Base-by-base conservation (phyloP, 768 basidiomycete species). In the Naganishia friedmannii region DNA sequence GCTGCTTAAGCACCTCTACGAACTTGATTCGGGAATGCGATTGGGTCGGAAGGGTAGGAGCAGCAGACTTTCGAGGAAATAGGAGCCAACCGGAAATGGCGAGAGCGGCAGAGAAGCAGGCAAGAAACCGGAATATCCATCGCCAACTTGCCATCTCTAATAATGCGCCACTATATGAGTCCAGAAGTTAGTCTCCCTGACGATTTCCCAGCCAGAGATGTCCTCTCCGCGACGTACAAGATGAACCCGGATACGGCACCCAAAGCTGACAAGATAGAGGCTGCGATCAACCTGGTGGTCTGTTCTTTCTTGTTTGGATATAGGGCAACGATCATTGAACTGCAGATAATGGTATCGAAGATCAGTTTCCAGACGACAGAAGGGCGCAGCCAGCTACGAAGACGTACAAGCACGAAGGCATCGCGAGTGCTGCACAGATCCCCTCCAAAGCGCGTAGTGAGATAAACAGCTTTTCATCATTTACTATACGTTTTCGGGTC, bases 71-170 rank as follows among this genome's bases (percentile, higher is more conserved):
- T 12, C 73, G 72, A 26, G 74, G 74, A 13, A 79, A 73, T 51
- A 79, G 60, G 70, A 75, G 77, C 76, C 76, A 80, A 0, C 77
- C 76, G 51, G 74, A 54, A 19, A 75, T 70, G 37, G 74, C 63
- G 69, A 75, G 75, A 23, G 76, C 77, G 17, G 72, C 73, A 37
- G 72, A 46, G 57, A 74, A 70, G 67, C 77, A 73, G 1, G 72
- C 73, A 72, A 78, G 77, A 73, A 79, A 80, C 42, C 79, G 65
- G 74, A 80, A 80, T 58, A 76, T 78, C 79, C 79, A 80, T 56
- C 78, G 67, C 78, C 79, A 80, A 39, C 39, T 57, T 23, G 78
- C 76, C n/a, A 78, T 69, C 13, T 76, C 67, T 73, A 79, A 76
- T 26, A 78, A 73, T 73, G 78, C 79, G 28, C 76, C 78, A 45